A percentile compares a stretch with the other conserved stretches of the same genome.
Evolutionary conservation across 2,329 filamentous ascomycete genomes (phyloP).

Genomic region (Lachnellula willkommii): DNA sequence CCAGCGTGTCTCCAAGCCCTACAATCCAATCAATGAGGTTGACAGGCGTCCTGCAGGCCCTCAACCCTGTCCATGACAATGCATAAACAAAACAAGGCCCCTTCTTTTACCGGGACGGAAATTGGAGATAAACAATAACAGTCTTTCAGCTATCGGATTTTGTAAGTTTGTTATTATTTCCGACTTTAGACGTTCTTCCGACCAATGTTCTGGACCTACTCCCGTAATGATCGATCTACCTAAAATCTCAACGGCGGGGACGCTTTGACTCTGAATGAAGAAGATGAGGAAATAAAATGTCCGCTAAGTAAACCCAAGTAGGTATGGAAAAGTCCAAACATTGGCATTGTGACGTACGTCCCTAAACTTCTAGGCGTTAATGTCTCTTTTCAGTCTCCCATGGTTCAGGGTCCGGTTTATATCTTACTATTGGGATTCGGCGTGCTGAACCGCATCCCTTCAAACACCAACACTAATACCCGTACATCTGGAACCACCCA

Average conservation of each 20-base stretch:
- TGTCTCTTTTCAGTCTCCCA: background rate
- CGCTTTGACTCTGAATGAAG: background rate
- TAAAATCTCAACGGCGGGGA: slow-evolving; percentile 5
- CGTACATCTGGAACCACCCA: background rate
- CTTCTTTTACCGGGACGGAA: slow-evolving; percentile 1
- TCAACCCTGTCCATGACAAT: slow-evolving; percentile 9
- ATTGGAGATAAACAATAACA: background rate
- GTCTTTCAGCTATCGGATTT: background rate
- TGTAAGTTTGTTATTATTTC: background rate
- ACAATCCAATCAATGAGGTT: slow-evolving; percentile 16
- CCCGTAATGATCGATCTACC: slow-evolving; percentile 1
- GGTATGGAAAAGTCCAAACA: background rate
- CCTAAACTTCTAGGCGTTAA: background rate
- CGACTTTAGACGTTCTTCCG: background rate
- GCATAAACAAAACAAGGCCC: background rate
- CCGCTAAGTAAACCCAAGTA: background rate
- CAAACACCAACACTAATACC: background rate
- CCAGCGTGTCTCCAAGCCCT: slow-evolving; percentile 6
- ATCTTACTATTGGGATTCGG: too few species aligned
- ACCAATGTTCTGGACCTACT: background rate
- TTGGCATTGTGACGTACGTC: background rate
- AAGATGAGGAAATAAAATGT: background rate
- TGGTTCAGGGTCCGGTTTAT: background rate
- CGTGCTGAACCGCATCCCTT: background rate
- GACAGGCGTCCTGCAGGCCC: slow-evolving; percentile 9